Evolutionary conservation across 2,329 filamentous ascomycete genomes (phyloP).

Genomic region (Fusarium succisae): DNA sequence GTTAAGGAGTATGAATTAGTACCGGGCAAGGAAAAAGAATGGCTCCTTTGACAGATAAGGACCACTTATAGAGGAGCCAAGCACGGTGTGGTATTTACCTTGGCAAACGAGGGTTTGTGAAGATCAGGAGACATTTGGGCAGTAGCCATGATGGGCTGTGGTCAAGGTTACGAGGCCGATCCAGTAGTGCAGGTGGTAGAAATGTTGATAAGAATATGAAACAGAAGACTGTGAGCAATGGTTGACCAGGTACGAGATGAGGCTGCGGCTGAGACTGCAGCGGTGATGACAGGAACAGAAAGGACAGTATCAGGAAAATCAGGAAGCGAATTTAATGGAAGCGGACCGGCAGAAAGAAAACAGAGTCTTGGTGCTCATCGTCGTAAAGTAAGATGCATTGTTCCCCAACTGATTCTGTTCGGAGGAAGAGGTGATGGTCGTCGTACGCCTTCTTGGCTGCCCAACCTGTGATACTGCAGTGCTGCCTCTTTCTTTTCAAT

Average conservation of each 20-base stretch:
- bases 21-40: conserved; percentile 6
- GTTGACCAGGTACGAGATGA: conserved; percentile 30
- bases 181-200: conserved; percentile 30
- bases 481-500: conserved; percentile 22
- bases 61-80: conserved; percentile 14
- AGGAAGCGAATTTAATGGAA: conserved; percentile 65
- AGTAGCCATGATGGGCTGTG: conserved; percentile 55
- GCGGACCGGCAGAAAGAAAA: conserved; percentile 60
- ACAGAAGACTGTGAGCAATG: conserved; percentile 25
- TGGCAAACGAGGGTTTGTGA: conserved; percentile 77
- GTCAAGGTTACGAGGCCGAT: conserved; percentile 36
- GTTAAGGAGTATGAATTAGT: conserved; percentile 34
- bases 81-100: conserved; percentile 58
- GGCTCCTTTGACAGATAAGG: conserved; percentile 1
- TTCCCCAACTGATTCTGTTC: conserved; percentile 39
- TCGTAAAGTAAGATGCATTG: conserved; percentile 55
- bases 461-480: conserved; percentile 9
- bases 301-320: conserved; percentile 52
- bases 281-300: conserved; percentile 45
- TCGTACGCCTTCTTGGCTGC: conserved; percentile 30
- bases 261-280: conserved; percentile 33
- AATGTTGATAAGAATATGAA: conserved; percentile 26
- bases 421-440: conserved; percentile 21
- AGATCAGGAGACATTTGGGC: conserved; percentile 57
- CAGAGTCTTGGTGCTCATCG: conserved; percentile 64